These are phyloP conservation scores for Leishmania tarentolae DNA, from an alignment of 208 protist genomes.

Conservation along the genomic window DNA sequence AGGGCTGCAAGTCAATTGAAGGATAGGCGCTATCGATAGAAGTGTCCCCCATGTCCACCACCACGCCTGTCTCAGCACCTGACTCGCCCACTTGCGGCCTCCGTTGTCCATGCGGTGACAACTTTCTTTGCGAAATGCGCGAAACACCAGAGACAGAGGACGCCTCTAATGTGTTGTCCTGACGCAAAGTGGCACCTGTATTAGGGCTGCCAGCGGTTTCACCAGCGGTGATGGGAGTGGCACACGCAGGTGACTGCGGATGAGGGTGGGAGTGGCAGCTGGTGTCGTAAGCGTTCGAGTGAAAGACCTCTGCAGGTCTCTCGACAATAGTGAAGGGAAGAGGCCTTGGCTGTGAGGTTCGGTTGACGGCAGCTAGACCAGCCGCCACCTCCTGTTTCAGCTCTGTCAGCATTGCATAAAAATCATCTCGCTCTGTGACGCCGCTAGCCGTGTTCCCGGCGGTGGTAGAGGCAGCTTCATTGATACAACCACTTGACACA, in stretches of 20 bases:
- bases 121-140: not conserved
- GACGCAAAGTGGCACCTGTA: not conserved
- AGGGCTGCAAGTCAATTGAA: slow-evolving; percentile 19
- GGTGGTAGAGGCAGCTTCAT: not conserved
- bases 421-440: slow-evolving; percentile 19
- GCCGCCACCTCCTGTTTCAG: slow-evolving; percentile 36
- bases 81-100: not conserved
- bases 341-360: not conserved
- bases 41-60: slow-evolving; percentile 39
- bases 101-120: not conserved
- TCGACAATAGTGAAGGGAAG: slow-evolving; percentile 34
- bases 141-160: slow-evolving; percentile 10
- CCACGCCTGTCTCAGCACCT: slow-evolving; percentile 1
- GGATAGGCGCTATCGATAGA: slow-evolving; percentile 34
- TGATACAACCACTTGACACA: not conserved
- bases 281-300: not conserved
- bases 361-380: slow-evolving; percentile 13
- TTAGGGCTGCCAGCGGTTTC: not conserved
- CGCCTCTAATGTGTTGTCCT: not conserved
- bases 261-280: not conserved
- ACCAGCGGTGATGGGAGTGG: not conserved
- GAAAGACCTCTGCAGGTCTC: not conserved
- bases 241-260: not conserved
- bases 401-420: slow-evolving; percentile 38
- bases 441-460: not conserved